These are phyloP conservation scores for Fusarium sororula DNA, from an alignment of 2,329 filamentous ascomycete species.

Conservation along the genomic window DNA sequence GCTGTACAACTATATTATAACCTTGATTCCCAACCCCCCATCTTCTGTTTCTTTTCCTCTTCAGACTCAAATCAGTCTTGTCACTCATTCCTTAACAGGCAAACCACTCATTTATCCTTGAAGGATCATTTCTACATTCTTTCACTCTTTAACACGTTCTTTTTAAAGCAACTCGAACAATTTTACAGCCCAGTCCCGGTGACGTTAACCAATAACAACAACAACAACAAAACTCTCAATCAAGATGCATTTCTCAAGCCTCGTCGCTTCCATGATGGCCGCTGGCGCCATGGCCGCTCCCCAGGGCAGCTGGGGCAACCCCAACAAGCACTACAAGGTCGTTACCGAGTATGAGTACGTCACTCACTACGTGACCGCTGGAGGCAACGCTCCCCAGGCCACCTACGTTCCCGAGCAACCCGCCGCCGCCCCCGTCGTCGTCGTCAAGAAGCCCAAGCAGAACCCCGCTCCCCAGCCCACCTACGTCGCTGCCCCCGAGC, in stretches of 20 bases:
- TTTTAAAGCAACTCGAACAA: not conserved
- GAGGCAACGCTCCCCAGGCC: not conserved
- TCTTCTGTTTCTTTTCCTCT: conserved; percentile 1
- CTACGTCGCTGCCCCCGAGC: not conserved
- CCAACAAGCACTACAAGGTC: conserved; percentile 4
- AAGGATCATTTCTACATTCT: conserved; percentile 27
- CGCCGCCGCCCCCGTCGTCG: not conserved
- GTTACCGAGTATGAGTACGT: conserved; percentile 25
- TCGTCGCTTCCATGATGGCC: conserved; percentile 25
- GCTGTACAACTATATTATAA: conserved; percentile 33
- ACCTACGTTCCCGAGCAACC: not conserved
- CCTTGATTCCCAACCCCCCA: conserved; percentile 18
- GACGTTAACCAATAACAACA: conserved; percentile 18
- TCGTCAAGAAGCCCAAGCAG: conserved; percentile 8
- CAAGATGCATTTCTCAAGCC: conserved; percentile 37
- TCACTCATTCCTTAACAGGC: conserved; percentile 23
- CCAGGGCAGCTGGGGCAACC: not conserved
- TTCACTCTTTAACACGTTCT: conserved; percentile 15
- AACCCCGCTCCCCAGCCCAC: not conserved
- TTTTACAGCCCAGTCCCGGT: conserved; percentile 24
- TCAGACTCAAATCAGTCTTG: conserved; percentile 31
- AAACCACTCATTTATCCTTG: conserved; percentile 30
- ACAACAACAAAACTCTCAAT: conserved; percentile 3
- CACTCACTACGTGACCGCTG: conserved; percentile 28
- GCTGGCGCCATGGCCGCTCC: conserved; percentile 32